Evolutionary conservation across 176 grass and related monocot species (phyloP).

Genomic region (Aegilops umbellulata): DNA sequence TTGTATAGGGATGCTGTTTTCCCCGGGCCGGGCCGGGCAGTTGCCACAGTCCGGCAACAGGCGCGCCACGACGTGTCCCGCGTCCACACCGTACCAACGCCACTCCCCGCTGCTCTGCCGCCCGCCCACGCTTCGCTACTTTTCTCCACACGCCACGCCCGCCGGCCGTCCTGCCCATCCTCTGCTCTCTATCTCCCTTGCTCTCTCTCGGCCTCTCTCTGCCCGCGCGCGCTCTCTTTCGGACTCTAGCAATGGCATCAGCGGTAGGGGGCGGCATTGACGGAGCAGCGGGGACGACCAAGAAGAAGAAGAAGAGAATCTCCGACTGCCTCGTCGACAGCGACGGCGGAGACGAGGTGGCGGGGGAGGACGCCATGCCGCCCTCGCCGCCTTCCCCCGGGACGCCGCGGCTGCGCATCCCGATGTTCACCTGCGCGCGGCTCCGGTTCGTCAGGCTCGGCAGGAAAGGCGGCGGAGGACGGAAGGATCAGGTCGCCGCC

Average conservation of each 20-base stretch:
- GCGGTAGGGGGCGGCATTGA: neutral
- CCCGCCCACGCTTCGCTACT: neutral
- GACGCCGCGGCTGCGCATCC: conserved; percentile 33
- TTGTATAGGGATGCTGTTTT: conserved; percentile 11
- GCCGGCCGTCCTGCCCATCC: neutral
- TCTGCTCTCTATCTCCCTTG: neutral
- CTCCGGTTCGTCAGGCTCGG: conserved; percentile 17
- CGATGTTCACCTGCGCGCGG: conserved; percentile 36
- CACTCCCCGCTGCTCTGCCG: neutral
- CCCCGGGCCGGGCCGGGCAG: neutral
- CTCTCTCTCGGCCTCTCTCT: no score
- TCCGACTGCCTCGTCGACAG: conserved; percentile 38
- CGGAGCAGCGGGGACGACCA: neutral
- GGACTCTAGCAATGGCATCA: neutral
- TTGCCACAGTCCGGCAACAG: conserved; percentile 20
- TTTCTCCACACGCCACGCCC: neutral
- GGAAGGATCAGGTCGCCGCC: neutral
- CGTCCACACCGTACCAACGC: conserved; percentile 20
- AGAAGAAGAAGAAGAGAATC: conserved; percentile 22
- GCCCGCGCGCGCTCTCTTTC: neutral
- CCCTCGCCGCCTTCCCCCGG: neutral
- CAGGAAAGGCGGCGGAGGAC: neutral
- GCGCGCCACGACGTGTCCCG: conserved; percentile 25
- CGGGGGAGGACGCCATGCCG: neutral
- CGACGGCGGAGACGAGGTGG: neutral